These are phyloP conservation scores for Pichia phayaonensis DNA, from an alignment of 805 yeast species.

Conservation along the genomic window DNA sequence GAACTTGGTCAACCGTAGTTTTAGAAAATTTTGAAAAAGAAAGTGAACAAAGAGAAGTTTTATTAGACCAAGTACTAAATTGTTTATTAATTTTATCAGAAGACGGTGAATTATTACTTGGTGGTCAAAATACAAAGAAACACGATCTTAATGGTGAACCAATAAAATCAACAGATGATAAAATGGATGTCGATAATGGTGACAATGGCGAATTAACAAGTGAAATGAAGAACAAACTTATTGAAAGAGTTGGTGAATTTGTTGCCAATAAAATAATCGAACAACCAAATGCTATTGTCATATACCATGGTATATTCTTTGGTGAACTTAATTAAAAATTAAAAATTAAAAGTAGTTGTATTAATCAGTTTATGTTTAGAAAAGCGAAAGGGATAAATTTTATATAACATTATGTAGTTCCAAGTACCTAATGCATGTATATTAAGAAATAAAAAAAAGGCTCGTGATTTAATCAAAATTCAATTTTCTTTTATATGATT, in stretches of 20 bases:
- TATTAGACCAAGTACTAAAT: conserved; percentile 45
- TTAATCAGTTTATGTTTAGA: neutral
- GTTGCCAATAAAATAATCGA: conserved; percentile 44
- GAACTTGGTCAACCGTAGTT: conserved; percentile 67
- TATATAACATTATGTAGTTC: neutral
- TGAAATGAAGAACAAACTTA: conserved; percentile 34
- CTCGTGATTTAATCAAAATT: conserved; percentile 12
- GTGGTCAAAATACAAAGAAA: conserved; percentile 5
- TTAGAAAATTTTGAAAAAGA: conserved; percentile 26
- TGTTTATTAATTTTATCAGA: conserved; percentile 43
- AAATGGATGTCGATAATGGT: conserved; percentile 25
- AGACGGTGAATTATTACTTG: conserved; percentile 23
- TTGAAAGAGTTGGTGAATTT: conserved; percentile 52
- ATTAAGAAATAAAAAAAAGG: neutral
- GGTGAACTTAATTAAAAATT: conserved; percentile 39
- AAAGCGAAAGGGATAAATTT: neutral
- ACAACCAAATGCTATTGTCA: conserved; percentile 40
- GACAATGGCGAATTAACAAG: conserved; percentile 15
- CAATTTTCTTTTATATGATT: conserved; percentile 16
- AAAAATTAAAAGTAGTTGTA: neutral
- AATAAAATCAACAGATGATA: conserved; percentile 26
- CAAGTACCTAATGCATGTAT: neutral
- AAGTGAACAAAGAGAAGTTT: conserved; percentile 16
- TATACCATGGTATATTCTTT: conserved; percentile 62
- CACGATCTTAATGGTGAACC: conserved; percentile 13